Evolutionary conservation across 139 green algal genomes (phyloP), one percentile per base, ranked within the genome.

Genomic region (Klebsormidium nitens): DNA sequence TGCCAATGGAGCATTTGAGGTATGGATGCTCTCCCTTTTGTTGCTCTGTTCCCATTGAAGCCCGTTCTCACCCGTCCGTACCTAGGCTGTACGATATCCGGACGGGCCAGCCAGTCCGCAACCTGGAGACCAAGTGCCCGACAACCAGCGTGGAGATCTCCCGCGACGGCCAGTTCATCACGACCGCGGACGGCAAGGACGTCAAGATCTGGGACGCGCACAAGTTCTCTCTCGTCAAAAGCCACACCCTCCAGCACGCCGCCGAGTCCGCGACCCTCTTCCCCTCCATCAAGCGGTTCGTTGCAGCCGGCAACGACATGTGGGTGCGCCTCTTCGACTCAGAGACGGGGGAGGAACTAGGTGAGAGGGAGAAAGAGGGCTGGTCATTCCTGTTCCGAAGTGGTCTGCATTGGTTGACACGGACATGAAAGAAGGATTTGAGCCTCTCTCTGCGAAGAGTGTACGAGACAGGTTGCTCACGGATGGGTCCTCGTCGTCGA

Each of bases 291-390:
- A 66, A 49, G 6, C 60, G 66, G 28, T 87, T 97, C 74, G 90
- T 90, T 32, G 84, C 83, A 17, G 95, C 91, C 17, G 95, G 95
- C 5, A 83, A 82, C 44, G 95, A 99, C 84, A 97, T 99, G 94
- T 96, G 92, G 89, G 91, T 96, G 47, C 89, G 91, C 56, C 62
- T 98, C 48, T 89, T 92, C 77, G 83, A 93, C 75, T 89, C 76
- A 42, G 77, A 90, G 23, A 91, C 80, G 6, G 91, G 88, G 3
- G 55, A 89, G 65, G 83, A 91, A 68, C 3, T 93, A 23, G 71
- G 71, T 79, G 1, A 23, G 71, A n/a, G n/a, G n/a, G n/a, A n/a
- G n/a, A n/a, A n/a, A n/a, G n/a, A n/a, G n/a, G n/a, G 82, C 87
- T 19, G 64, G 1, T 60, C 1, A 39, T 8, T 52, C 36, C 42